Evolutionary conservation across 805 yeast genomes (phyloP).

Genomic region (Priceomyces haplophilus): DNA sequence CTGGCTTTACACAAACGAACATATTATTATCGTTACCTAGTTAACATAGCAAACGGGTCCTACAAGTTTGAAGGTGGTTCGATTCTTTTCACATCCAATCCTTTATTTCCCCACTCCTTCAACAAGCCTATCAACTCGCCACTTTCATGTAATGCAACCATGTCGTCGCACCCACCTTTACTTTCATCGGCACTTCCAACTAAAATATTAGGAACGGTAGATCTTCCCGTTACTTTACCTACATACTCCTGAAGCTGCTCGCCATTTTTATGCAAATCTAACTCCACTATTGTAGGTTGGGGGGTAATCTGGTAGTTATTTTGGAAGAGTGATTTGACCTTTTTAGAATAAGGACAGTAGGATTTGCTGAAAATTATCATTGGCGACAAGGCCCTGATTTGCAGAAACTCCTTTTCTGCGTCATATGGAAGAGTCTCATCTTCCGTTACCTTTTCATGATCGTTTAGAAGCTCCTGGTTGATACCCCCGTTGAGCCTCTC

Average conservation of each 20-base stretch:
- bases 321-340: conserved; percentile 62
- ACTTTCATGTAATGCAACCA: conserved; percentile 55
- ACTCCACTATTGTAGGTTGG: conserved; percentile 67
- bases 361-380: conserved; percentile 56
- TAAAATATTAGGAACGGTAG: conserved; percentile 87
- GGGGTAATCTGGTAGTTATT: conserved; percentile 72
- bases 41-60: not conserved
- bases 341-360: conserved; percentile 73
- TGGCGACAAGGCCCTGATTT: conserved; percentile 60
- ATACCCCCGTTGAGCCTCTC: conserved; percentile 39
- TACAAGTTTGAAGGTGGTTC: conserved; percentile 56
- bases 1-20: not conserved
- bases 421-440: conserved; percentile 22
- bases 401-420: conserved; percentile 43
- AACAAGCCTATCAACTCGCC: conserved; percentile 53
- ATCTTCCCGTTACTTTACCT: conserved; percentile 65
- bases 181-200: conserved; percentile 59
- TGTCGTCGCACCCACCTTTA: conserved; percentile 88
- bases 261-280: conserved; percentile 80
- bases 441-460: conserved; percentile 12
- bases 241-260: conserved; percentile 70
- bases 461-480: conserved; percentile 30
- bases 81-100: conserved; percentile 45
- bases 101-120: conserved; percentile 61
- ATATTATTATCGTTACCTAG: not conserved